These are phyloP conservation scores for Ogataea hybrid DNA, from an alignment of 1,139 yeast genomes.

Conservation along the genomic window DNA sequence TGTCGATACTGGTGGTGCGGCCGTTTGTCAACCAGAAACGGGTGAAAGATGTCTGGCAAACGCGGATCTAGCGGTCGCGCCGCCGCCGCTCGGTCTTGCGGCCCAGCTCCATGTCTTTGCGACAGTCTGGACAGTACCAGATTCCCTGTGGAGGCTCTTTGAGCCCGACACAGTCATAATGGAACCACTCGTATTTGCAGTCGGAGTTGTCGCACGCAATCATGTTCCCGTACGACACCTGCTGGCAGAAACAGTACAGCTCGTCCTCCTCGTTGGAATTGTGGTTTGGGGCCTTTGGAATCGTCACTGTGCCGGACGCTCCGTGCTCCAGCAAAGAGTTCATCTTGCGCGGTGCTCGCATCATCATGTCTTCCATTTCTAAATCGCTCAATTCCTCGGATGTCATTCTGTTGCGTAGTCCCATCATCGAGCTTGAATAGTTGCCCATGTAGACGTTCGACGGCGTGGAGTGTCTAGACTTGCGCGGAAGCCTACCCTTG, in stretches of 20 bases:
- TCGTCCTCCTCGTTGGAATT: constrained; percentile 54
- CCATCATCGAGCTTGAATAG: no score
- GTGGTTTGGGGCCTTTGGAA: constrained; percentile 20
- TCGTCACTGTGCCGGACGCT: constrained; percentile 27
- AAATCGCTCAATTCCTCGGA: constrained; percentile 20
- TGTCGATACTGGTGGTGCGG: constrained; percentile 45
- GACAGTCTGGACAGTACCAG: constrained; percentile 65
- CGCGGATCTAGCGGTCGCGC: constrained; percentile 10
- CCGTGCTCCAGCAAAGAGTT: constrained; percentile 22
- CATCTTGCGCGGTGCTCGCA: constrained; percentile 16
- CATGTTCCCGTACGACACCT: constrained; percentile 88
- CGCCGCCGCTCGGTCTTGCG: constrained; percentile 18
- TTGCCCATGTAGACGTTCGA: constrained; percentile 6
- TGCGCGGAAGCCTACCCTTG: constrained; percentile 12
- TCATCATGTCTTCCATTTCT: constrained; percentile 19
- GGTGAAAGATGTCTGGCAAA: constrained; percentile 34
- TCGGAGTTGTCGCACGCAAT: constrained; percentile 85
- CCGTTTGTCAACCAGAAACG: constrained; percentile 60
- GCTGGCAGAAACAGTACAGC: constrained; percentile 78
- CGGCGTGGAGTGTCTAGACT: constrained; percentile 21
- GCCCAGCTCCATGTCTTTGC: constrained; percentile 26
- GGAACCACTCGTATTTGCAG: constrained; percentile 87
- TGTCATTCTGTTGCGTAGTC: no score
- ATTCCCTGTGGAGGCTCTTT: constrained; percentile 60
- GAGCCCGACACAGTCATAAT: constrained; percentile 76